Evolutionary conservation across 768 basidiomycete species (phyloP), one percentile per base, ranked within the genome.

Genomic region (Saitozyma sp.): DNA sequence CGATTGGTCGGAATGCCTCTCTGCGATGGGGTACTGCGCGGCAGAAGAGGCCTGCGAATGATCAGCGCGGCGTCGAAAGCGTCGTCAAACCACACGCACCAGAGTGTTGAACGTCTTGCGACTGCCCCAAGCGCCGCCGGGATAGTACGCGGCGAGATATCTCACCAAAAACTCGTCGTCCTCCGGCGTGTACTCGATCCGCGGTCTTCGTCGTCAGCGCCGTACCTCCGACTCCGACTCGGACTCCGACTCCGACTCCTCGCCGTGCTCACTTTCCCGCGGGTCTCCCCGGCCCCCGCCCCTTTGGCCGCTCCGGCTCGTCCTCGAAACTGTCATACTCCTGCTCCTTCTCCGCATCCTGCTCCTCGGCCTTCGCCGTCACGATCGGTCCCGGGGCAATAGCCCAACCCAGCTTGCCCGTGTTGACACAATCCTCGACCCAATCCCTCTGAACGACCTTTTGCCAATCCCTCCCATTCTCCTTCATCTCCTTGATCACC

Each of bases 101-200:
- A 76, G 37, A 8, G 14, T 48, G 14, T 51, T 6, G 58, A 68
- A 76, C 0, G 75, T 76, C 54, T 74, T 74, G 9, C 68, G 40
- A 43, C 68, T 70, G 2, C 38, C 41, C 72, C 72, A 74, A 19
- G 72, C 66, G 2, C 75, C 75, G 0, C 37, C n/a, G 2, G 68
- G 68, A 54, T 68, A 56, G 48, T 65, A 52, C 17, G 58, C 62
- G 9, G 75, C 75, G 6, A 76, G 62, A 19, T 66, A 76, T 17
- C 72, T 63, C 42, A 62, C 64, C 10, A 76, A 54, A 50, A 74
- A 72, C 20, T 76, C 75, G 50, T 74, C 75, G 51, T 76, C 75
- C 46, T 64, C 54, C 0, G 61, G 63, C 11, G 70, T 65, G 56
- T 71, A 76, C 8, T 71, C 72, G 6, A 62, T 53, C 29, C 75